A percentile compares a stretch with the other conserved stretches of the same genome.
These are phyloP conservation scores for Clarireedia monteithiana DNA, from an alignment of 2,329 filamentous ascomycete species.

Conservation along the genomic window DNA sequence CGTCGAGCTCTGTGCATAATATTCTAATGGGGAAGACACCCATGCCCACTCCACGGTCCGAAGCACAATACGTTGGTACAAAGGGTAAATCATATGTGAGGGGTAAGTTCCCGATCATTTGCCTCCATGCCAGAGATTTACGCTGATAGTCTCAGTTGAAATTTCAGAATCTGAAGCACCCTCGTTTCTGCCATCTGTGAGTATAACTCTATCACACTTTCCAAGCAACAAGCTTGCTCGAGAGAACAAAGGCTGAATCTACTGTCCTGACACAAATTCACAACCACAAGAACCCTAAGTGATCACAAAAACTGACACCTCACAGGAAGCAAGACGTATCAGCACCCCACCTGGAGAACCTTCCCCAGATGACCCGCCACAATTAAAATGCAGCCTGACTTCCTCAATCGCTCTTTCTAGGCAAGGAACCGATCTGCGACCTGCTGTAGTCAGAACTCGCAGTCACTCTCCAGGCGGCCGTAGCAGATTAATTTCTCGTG, in stretches of 20 bases:
- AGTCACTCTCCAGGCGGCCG: neutral
- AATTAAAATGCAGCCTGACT: neutral
- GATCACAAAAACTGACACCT: neutral
- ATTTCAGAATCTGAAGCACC: slow-evolving; percentile 19
- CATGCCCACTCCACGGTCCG: slow-evolving; percentile 18
- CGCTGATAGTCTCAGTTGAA: slow-evolving; percentile 17
- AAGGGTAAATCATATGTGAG: slow-evolving; percentile 14
- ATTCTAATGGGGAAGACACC: slow-evolving; percentile 26
- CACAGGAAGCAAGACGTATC: neutral
- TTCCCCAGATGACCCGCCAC: neutral
- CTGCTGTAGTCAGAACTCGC: neutral
- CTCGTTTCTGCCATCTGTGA: slow-evolving; percentile 26
- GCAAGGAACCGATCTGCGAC: neutral
- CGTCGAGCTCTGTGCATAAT: slow-evolving; percentile 25
- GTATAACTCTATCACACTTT: neutral
- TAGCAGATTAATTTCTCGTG: neutral
- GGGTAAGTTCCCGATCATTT: slow-evolving; percentile 10
- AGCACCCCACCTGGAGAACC: neutral
- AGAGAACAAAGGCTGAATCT: neutral
- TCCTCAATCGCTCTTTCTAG: neutral
- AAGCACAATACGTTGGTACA: slow-evolving; percentile 12
- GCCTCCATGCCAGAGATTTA: neutral
- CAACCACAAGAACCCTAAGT: neutral
- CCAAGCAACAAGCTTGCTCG: no score
- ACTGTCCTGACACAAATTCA: neutral